Conservation (phyloP, 2,329 filamentous ascomycete genomes). For the Beauveria sp. region DNA sequence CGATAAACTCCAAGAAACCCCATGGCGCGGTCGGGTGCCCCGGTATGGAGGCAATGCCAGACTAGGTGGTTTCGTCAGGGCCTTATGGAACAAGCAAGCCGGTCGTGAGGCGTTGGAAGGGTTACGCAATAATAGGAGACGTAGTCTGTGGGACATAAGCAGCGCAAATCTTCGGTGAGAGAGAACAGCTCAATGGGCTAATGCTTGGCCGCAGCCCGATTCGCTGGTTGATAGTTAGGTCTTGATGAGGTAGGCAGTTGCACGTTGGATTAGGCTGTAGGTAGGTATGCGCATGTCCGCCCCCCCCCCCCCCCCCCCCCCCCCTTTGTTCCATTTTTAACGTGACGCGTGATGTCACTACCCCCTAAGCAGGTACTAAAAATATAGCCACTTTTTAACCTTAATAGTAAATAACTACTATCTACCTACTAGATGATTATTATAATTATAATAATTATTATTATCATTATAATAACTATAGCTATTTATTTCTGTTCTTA, state of each 20-base stretch:
- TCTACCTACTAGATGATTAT: no score
- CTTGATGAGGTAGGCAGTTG: slow-evolving; percentile 8
- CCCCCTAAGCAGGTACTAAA: no score
- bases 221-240: background rate
- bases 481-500: no score
- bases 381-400: no score
- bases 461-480: no score
- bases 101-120: background rate
- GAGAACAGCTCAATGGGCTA: background rate
- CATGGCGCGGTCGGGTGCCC: slow-evolving; percentile 44
- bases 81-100: background rate
- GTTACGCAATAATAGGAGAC: background rate
- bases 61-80: background rate
- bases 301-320: background rate
- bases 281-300: background rate
- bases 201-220: background rate
- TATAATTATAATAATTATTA: no score
- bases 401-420: no score
- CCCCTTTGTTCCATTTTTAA: slow-evolving; percentile 10
- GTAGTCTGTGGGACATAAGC: slow-evolving; percentile 1
- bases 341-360: background rate
- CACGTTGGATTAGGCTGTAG: background rate
- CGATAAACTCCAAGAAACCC: slow-evolving; percentile 87
- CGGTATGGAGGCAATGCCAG: background rate
- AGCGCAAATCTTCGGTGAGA: background rate